Base-by-base conservation (phyloP, 2,329 filamentous ascomycete species). In the Cercospora janseana region DNA sequence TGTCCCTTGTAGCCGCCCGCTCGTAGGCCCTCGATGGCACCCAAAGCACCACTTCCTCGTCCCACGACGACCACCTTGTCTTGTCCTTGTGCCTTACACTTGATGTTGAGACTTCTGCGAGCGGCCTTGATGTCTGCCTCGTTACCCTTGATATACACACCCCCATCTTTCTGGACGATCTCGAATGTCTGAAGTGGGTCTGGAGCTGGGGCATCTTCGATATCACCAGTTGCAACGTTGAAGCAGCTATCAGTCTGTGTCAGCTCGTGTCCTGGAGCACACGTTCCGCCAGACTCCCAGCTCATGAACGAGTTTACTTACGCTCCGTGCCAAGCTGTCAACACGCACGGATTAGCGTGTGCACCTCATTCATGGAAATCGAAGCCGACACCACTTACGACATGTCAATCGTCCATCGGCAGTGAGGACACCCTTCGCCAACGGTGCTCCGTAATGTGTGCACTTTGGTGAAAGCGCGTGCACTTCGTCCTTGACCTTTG, bases 131-230 rank as follows among this genome's bases (percentile, higher is more conserved):
- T 86, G 23, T 78, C 77, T 1, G 80, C 77, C 67, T 93, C 85
- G 23, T 92, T 87, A 18, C 86, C 90, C 31, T 85, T 85, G 57
- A 98, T 81, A 68, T 90, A 97, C 2, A 96, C 83, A 4, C 80
- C 85, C 24, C 88, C 90, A 61, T 93, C 82, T 64, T 86, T 90
- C 68, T 95, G 85, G 24, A 82, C 74, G 24, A 96, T 75, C 46
- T 88, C 83, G 73, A 94, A 98, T 43, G 85, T 85, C 37, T 87
- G 80, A 20, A 98, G 75, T n/a, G 87, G 79, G 63, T 97, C 89
- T 20, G 95, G 80, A 2, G 88, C 93, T 0, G 93, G 93, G 0
- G 92, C 91, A 66, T 97, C 89, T 72, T 98, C 93, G 52, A 97
- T 87, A 63, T 98, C 93, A 46, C 93, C 93, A 4, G 87, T 94